Base-by-base conservation (phyloP, 2,329 filamentous ascomycete species). In the Beauveria asiatica region DNA sequence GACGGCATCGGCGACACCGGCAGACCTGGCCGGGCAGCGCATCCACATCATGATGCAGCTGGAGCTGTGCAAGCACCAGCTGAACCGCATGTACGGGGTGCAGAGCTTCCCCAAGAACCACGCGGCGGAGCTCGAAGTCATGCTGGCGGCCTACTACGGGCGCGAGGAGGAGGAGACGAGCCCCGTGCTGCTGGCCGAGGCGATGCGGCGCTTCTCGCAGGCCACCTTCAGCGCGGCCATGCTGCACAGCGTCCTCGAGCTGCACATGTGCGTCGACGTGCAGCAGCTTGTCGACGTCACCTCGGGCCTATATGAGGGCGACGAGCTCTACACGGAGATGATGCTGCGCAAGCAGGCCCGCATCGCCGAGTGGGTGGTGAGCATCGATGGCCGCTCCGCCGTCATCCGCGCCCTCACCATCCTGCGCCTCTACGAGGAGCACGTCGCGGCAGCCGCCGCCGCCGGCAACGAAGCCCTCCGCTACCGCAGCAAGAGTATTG, bases 31-130 rank as follows among this genome's bases (percentile, higher is more conserved):
- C 2, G 27, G 42, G 11, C 57, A 46, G 33, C 42, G 49, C 39
- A 53, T 53, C 16, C n/a, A 45, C 39, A 59, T 70, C n/a, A 60
- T 65, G 0, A 64, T 65, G 65, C 67, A 69, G 44, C 62, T 72
- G 0, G 68, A 68, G 21, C 60, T 64, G 0, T 70, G 68, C 66
- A 67, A 66, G 17, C 61, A 62, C 0, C 66, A 70, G 4, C 54
- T 72, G 3, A 66, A 70, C 46, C 45, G 52, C 44, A 56, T 61
- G 57, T 53, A 41, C 27, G 27, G 57, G 41, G 30, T 59, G 13
- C 57, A 59, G 39, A 27, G 6, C 25, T 42, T 42, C n/a, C 56
- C 56, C 23, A 52, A 52, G 39, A 41, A 59, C 8, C 56, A 59
- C 41, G 17, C 49, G 4, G 25, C 49, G 11, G 57, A 53, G 16